Evolutionary conservation across 257 asterid genomes (phyloP).

Genomic region (Ligustrum vulgare): DNA sequence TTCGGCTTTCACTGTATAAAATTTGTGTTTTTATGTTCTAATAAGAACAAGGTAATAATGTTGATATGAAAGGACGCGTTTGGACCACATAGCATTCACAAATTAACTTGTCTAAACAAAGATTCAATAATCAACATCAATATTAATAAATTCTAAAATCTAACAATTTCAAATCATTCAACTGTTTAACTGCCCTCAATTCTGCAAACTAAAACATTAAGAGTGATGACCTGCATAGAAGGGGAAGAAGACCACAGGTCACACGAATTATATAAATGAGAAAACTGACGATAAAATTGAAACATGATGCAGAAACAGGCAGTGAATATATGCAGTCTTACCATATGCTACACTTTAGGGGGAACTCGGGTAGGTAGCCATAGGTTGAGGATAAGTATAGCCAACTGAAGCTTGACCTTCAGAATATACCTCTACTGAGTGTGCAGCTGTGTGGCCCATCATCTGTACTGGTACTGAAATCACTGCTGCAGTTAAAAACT

Average conservation of each 20-base stretch:
- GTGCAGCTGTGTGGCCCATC: constrained; percentile 33
- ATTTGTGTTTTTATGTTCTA: no score
- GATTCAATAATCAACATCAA: neutral
- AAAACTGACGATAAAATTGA: neutral
- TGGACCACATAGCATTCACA: constrained; percentile 5
- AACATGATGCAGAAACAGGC: neutral
- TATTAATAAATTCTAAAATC: no score
- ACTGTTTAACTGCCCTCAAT: constrained; percentile 9
- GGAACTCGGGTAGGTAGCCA: constrained; percentile 42
- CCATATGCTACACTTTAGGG: constrained; percentile 23
- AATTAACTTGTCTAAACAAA: no score
- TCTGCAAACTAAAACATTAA: constrained; percentile 7
- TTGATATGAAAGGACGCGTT: neutral
- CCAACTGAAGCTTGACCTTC: constrained; percentile 41
- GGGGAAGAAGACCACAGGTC: neutral
- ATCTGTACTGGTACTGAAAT: constrained; percentile 46
- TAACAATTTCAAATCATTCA: neutral
- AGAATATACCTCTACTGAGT: constrained; percentile 39
- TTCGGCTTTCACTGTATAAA: no score
- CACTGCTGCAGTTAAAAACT: constrained; percentile 34
- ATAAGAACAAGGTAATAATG: no score
- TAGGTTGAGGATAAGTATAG: constrained; percentile 52
- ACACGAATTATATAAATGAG: neutral
- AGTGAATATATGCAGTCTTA: neutral
- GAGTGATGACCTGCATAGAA: neutral